Evolutionary conservation across 306 rosid species (phyloP).

Genomic region (Morella rubra): DNA sequence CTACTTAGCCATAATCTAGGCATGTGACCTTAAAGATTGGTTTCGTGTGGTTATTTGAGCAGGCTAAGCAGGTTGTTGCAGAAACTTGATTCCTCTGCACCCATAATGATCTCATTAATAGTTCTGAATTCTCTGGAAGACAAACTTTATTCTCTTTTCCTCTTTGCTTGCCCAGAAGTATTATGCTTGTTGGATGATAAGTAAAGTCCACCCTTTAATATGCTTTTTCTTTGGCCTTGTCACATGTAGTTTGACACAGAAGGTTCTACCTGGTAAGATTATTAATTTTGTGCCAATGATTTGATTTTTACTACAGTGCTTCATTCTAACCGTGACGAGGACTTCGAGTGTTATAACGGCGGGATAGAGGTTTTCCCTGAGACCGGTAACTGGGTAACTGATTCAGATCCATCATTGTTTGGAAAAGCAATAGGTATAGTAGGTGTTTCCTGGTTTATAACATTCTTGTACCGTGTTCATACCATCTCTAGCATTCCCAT

Average conservation of each 20-base stretch:
- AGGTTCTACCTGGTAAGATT: background rate
- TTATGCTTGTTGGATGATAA: background rate
- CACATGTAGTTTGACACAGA: background rate
- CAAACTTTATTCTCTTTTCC: background rate
- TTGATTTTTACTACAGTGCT: conserved; percentile 8
- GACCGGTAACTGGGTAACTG: background rate
- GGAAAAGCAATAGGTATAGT: background rate
- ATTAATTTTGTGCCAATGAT: conserved; percentile 15
- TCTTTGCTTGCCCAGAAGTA: background rate
- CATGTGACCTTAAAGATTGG: background rate
- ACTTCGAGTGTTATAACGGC: conserved; percentile 1
- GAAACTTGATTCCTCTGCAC: background rate
- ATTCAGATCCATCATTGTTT: conserved; percentile 2
- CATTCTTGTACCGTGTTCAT: conserved; percentile 7
- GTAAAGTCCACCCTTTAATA: background rate
- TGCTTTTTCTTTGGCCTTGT: background rate
- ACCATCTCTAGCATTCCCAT: conserved; percentile 23
- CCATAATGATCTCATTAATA: background rate
- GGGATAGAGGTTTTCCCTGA: conserved; percentile 5
- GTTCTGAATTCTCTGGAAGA: background rate
- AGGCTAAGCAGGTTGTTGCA: background rate
- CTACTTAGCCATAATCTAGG: background rate
- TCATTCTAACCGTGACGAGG: conserved; percentile 1
- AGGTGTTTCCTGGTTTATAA: conserved; percentile 21
- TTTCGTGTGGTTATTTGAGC: background rate